Base-by-base conservation (phyloP, 768 basidiomycete genomes). In the Termitomyces titanicus region DNA sequence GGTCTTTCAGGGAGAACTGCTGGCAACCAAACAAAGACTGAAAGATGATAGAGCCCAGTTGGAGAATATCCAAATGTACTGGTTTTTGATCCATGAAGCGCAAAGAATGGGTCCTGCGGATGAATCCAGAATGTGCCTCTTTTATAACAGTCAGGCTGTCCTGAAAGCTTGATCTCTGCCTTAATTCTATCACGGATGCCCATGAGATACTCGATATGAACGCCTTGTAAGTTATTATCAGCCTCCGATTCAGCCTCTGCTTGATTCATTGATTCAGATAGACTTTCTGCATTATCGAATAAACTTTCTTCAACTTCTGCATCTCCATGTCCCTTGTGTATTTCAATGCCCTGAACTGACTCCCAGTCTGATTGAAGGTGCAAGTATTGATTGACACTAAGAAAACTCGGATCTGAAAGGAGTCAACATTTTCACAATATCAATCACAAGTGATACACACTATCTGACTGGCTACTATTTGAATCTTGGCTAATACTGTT, bases 21-120 rank as follows among this genome's bases (percentile, higher is more conserved):
- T 9, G 37, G 37, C 3, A 54, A 37, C 53, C 45, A 54, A 1
- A 54, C 53, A 54, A 39, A 54, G 3, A 47, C 20, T 11, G 45
- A n/a, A 29, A 45, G n/a, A 54, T 54, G 25, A 29, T 54, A 54
- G 3, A 54, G 53, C 24, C 22, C 45, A 0, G 25, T 54, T n/a
- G 53, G 45, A 8, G 45, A 47, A 45, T 46, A 47, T 0, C 53
- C 53, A 6, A 29, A 29, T 9, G 3, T 9, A 29, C 12, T 17
- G 1, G 2, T 8, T 27, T 37, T 31, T 29, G 35, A 1, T 18
- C 17, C 5, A 12, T 46, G 33, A 2, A 47, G 45, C 2, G 45
- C 44, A 38, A 54, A 47, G 2, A 54, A 7, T 2, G 35, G 35
- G 18, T 47, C 45, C 12, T 22, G 13, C 2, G 53, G 35, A 18